Evolutionary conservation across 1,284 basidiomycete genomes (phyloP).

Genomic region (Cutaneotrichosporon mucoides): DNA sequence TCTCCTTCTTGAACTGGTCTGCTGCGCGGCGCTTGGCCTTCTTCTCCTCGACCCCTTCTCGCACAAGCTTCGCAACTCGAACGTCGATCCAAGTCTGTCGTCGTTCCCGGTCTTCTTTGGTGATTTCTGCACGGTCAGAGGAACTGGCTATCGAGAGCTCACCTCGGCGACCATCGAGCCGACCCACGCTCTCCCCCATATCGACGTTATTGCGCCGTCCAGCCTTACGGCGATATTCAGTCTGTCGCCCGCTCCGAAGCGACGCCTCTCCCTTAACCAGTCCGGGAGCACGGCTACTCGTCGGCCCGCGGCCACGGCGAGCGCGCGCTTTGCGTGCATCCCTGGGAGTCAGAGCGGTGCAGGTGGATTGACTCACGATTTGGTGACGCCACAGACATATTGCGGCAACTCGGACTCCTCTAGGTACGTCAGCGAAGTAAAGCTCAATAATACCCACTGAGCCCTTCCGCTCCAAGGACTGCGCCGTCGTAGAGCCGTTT

Average conservation of each 20-base stretch:
- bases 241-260: slow-evolving; percentile 40
- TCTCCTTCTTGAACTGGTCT: slow-evolving; percentile 29
- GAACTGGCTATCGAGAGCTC: background rate
- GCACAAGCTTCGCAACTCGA: slow-evolving; percentile 12
- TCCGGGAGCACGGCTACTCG: slow-evolving; percentile 23
- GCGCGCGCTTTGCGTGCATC: slow-evolving; percentile 36
- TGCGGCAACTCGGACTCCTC: slow-evolving; percentile 40
- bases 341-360: slow-evolving; percentile 9
- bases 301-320: slow-evolving; percentile 22
- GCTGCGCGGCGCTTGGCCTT: slow-evolving; percentile 31
- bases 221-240: slow-evolving; percentile 36
- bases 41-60: slow-evolving; percentile 23
- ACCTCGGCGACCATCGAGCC: slow-evolving; percentile 39
- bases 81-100: slow-evolving; percentile 31
- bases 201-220: slow-evolving; percentile 34
- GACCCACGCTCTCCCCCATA: slow-evolving; percentile 36
- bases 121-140: slow-evolving; percentile 29
- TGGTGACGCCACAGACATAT: slow-evolving; percentile 44
- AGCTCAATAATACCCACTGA: slow-evolving; percentile 22
- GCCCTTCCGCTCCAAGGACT: slow-evolving; percentile 37
- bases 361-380: slow-evolving; percentile 22
- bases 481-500: slow-evolving; percentile 37
- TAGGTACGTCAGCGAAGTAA: slow-evolving; percentile 7
- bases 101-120: slow-evolving; percentile 33
- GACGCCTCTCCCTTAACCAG: slow-evolving; percentile 44